Evolutionary conservation across 306 rosid genomes (phyloP).

Genomic region (Inga leiocalycina): DNA sequence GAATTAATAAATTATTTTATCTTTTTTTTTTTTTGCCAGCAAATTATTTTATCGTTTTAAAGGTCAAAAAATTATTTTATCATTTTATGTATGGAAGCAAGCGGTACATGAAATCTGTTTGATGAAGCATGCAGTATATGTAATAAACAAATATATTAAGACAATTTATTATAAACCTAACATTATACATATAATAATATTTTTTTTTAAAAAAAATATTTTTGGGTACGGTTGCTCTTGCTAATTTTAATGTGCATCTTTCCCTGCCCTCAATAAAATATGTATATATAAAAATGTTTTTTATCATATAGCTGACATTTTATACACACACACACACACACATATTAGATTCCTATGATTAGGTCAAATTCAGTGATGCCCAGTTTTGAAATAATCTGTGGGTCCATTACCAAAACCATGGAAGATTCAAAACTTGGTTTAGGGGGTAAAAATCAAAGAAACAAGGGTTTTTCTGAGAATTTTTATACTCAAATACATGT

Average conservation of each 20-base stretch:
- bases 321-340: no score
- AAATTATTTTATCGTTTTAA: no score
- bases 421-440: not conserved
- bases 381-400: conserved; percentile 8
- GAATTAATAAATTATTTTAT: no score
- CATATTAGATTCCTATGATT: conserved; percentile 20
- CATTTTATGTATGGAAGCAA: not conserved
- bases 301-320: no score
- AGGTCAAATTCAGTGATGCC: conserved; percentile 38
- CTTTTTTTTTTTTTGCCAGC: no score
- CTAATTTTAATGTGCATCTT: not conserved
- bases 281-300: no score
- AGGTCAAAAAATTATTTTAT: no score
- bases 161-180: no score
- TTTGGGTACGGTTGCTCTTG: not conserved
- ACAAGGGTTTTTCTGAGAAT: not conserved
- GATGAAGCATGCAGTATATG: not conserved
- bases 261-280: not conserved
- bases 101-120: not conserved
- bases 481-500: no score
- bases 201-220: not conserved
- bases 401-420: conserved; percentile 14
- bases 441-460: not conserved
- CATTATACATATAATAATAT: not conserved
- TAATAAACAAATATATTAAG: no score